phyloP scores from a whole-genome alignment of 305 asterid genomes.

The Coffea humblotiana region DNA sequence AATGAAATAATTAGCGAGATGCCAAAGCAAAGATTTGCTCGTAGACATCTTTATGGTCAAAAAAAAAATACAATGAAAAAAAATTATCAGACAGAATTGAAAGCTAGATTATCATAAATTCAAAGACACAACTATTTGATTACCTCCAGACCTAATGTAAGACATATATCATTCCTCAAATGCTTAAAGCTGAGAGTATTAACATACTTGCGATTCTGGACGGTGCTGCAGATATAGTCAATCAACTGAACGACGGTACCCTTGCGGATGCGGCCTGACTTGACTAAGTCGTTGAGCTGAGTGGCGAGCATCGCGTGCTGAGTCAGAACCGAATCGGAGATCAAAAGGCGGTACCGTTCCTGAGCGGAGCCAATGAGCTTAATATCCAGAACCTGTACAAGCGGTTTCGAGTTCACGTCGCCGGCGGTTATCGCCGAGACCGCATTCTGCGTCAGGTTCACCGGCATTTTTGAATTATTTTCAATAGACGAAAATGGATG shows the following conservation, averaged over 20 bases:
- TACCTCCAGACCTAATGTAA: not conserved
- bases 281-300: conserved; percentile 80
- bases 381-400: conserved; percentile 88
- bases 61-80: too few species aligned
- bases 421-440: conserved; percentile 75
- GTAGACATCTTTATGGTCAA: too few species aligned
- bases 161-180: not conserved
- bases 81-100: not conserved
- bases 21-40: not conserved
- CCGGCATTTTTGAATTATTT: conserved; percentile 39
- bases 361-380: conserved; percentile 63
- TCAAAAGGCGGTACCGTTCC: conserved; percentile 69
- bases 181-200: not conserved
- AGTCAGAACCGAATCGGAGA: conserved; percentile 70
- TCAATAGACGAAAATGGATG: not conserved
- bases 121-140: not conserved
- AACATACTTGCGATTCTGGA: conserved; percentile 73
- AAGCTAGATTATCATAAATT: not conserved
- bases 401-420: conserved; percentile 81
- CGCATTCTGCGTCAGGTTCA: conserved; percentile 72
- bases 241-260: conserved; percentile 89
- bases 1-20: not conserved
- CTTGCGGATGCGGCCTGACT: conserved; percentile 54
- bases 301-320: conserved; percentile 91
- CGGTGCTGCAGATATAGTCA: conserved; percentile 74